Conservation (phyloP, 371 early-diverging fungal species). For the Haplosporangium sp. region DNA sequence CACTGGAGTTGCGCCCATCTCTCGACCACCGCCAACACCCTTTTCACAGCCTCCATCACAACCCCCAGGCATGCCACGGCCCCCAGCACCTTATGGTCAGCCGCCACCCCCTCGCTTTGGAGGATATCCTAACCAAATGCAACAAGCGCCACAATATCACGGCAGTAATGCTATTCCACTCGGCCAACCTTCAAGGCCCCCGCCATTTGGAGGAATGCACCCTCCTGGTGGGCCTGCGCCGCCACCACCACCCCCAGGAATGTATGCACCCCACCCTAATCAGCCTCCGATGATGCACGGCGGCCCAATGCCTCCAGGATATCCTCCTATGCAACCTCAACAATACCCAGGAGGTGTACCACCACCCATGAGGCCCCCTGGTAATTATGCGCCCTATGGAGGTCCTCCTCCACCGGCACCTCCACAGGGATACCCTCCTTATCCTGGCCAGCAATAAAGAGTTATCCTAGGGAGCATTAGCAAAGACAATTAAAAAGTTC, state of each 20-base stretch:
- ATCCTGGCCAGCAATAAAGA: constrained; percentile 1
- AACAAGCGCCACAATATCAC: constrained; percentile 46
- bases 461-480: no score
- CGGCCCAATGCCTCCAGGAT: constrained; percentile 37
- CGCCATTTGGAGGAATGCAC: constrained; percentile 48
- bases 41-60: constrained; percentile 50
- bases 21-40: constrained; percentile 57
- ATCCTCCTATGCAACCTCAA: constrained; percentile 36
- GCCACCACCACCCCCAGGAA: constrained; percentile 45
- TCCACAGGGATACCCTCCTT: constrained; percentile 27
- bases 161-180: constrained; percentile 53
- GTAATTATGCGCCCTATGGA: constrained; percentile 52
- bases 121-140: constrained; percentile 42
- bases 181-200: constrained; percentile 46
- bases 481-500: no score
- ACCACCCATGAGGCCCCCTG: constrained; percentile 52
- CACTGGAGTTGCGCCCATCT: constrained; percentile 33
- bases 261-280: constrained; percentile 46
- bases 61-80: constrained; percentile 48
- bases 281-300: constrained; percentile 51
- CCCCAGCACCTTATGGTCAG: constrained; percentile 45
- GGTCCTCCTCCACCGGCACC: constrained; percentile 44
- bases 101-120: constrained; percentile 33
- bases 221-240: constrained; percentile 35
- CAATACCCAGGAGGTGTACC: constrained; percentile 26